These are phyloP conservation scores for Aspergillus sp. DNA, from an alignment of 2,329 filamentous ascomycete genomes.

Conservation along the genomic window DNA sequence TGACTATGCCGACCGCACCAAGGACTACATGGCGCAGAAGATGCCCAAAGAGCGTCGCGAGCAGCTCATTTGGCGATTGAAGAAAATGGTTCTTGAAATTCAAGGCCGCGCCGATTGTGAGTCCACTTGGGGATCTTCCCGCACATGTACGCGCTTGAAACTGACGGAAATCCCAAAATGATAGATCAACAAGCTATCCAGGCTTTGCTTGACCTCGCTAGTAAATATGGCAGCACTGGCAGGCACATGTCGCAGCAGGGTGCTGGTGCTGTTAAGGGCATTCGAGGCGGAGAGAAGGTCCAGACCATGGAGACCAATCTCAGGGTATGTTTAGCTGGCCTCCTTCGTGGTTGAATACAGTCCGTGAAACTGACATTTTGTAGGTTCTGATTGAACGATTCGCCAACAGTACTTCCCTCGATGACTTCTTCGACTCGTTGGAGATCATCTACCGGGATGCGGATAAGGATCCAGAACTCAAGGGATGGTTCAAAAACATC, in stretches of 20 bases:
- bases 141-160: neutral
- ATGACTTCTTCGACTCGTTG: conserved; percentile 82
- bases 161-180: conserved; percentile 8
- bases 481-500: conserved; percentile 81
- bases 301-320: conserved; percentile 74
- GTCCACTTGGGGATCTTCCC: conserved; percentile 23
- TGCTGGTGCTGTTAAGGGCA: conserved; percentile 69
- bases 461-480: conserved; percentile 81
- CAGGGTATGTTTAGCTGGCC: conserved; percentile 53
- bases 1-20: conserved; percentile 48
- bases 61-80: conserved; percentile 86
- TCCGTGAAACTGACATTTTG: conserved; percentile 48
- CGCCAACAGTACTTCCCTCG: conserved; percentile 86
- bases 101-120: conserved; percentile 88
- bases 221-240: conserved; percentile 78
- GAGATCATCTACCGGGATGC: conserved; percentile 84
- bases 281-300: conserved; percentile 64
- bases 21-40: conserved; percentile 79
- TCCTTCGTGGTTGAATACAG: conserved; percentile 34
- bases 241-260: conserved; percentile 64
- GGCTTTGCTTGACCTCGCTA: conserved; percentile 78
- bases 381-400: conserved; percentile 90
- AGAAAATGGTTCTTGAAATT: conserved; percentile 97
- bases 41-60: conserved; percentile 90
- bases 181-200: conserved; percentile 81